These are phyloP conservation scores for Arachis stenosperma DNA, from an alignment of 306 rosid species.

Conservation along the genomic window DNA sequence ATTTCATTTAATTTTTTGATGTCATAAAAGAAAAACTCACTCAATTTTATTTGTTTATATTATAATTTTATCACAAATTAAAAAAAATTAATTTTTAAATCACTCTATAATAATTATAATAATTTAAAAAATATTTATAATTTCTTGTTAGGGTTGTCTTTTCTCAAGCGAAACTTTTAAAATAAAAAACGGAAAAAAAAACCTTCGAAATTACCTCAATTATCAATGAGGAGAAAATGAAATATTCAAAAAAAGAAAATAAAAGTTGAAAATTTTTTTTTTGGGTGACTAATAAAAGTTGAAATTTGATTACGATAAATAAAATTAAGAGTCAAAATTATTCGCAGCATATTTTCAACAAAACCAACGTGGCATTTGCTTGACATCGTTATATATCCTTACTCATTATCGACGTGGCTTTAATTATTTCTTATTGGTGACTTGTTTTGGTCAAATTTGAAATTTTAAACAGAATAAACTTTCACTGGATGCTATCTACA, in stretches of 20 bases:
- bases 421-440: conserved; percentile 25
- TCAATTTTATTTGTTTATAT: no score
- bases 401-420: conserved; percentile 42
- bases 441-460: not conserved
- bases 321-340: conserved; percentile 13
- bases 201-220: not conserved
- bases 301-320: not conserved
- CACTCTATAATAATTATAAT: no score
- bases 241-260: not conserved
- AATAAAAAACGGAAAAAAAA: no score
- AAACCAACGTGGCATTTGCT: conserved; percentile 42
- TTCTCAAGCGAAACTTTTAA: no score
- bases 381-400: not conserved
- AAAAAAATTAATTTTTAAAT: no score
- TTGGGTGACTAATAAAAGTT: not conserved
- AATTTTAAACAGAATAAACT: not conserved
- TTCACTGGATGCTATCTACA: not conserved
- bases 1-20: no score
- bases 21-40: no score
- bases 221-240: not conserved
- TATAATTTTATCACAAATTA: no score
- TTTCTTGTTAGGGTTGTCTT: no score
- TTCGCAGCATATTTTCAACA: conserved; percentile 28
- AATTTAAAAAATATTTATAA: no score
- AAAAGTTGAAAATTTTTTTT: not conserved